Evolutionary conservation across 2,329 filamentous ascomycete genomes (phyloP), one percentile per base, ranked within the genome.

Genomic region (Blastomyces gilchristii): DNA sequence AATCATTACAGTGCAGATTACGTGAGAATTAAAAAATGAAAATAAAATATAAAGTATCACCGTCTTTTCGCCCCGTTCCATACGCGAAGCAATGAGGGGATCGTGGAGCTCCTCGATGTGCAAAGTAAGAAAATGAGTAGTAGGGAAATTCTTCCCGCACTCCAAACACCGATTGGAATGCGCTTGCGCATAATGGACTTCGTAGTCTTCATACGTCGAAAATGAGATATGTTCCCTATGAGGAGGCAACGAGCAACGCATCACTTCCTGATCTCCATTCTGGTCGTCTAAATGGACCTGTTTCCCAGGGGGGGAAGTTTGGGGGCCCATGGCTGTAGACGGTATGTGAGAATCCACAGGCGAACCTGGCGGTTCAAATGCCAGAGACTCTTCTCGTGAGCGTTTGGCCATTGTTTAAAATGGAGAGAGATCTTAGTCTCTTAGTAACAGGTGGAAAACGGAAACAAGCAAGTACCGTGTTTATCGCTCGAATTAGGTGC

Each of bases 71-170:
- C 92, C 94, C 69, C 85, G 84, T 61, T 91, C 91, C 68, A 86
- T 84, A 71, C 81, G 85, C 12, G 90, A 83, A 59, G 85, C 86
- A 49, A 84, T 81, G 65, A 97, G 82, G 8, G 91, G 85, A 76
- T 99, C 91, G 75, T 97, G 94, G 68, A 87, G 90, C 75, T 97
- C 94, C 68, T 92, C 86, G 67, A 96, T 92, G 72, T 99, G 94
- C 56, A 97, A 76, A 63, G 83, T 81, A 60, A 99, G 81, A 62
- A 94, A 86, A 73, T 92, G 87, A 45, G 87, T 82, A 0, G 90
- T 91, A 1, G 94, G 94, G 66, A 97, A 91, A 73, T 97, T 97
- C 73, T 85, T 91, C 62, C 83, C 81, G 74, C 94, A 99, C 71
- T 91, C 88, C 11, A 86, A 79, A 72, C 94, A 99, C 53, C 93